These are phyloP conservation scores for Colletotrichum liriopes DNA, from an alignment of 2,329 filamentous ascomycete genomes.

Conservation along the genomic window DNA sequence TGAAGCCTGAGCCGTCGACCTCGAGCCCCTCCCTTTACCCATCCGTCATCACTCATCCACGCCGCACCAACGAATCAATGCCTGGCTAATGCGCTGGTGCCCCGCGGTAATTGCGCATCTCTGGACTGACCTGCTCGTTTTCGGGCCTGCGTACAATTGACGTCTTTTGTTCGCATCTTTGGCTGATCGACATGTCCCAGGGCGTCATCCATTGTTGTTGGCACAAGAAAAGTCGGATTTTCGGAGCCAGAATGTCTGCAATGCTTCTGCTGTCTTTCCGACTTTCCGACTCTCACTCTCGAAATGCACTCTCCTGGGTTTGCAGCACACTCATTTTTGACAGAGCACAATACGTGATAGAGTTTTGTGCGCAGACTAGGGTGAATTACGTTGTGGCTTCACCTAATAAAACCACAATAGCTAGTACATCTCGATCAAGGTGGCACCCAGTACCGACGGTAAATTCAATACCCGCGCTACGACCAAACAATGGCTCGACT, in stretches of 20 bases:
- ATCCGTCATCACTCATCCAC: constrained; percentile 29
- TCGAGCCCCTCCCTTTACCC: constrained; percentile 16
- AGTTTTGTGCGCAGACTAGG: not conserved
- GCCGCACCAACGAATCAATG: constrained; percentile 15
- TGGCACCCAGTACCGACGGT: constrained; percentile 10
- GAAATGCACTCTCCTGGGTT: not conserved
- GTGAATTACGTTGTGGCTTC: constrained; percentile 4
- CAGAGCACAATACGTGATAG: not conserved
- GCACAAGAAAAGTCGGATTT: not conserved
- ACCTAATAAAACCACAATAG: not conserved
- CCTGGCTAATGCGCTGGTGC: not conserved
- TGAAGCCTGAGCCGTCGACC: not conserved
- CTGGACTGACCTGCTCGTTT: constrained; percentile 26
- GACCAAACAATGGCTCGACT: not conserved
- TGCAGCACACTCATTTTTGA: not conserved
- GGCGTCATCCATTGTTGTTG: constrained; percentile 12
- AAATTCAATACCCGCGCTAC: constrained; percentile 11
- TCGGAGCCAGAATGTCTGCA: not conserved
- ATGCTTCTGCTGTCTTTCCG: not conserved
- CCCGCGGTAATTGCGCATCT: constrained; percentile 39
- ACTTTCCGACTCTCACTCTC: not conserved
- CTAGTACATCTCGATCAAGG: not conserved
- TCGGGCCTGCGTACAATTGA: constrained; percentile 27
- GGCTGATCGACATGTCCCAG: constrained; percentile 22
- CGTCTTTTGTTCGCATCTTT: constrained; percentile 30